Base-by-base conservation (phyloP, 495 filamentous ascomycete genomes). In the Penicillium antarcticum region DNA sequence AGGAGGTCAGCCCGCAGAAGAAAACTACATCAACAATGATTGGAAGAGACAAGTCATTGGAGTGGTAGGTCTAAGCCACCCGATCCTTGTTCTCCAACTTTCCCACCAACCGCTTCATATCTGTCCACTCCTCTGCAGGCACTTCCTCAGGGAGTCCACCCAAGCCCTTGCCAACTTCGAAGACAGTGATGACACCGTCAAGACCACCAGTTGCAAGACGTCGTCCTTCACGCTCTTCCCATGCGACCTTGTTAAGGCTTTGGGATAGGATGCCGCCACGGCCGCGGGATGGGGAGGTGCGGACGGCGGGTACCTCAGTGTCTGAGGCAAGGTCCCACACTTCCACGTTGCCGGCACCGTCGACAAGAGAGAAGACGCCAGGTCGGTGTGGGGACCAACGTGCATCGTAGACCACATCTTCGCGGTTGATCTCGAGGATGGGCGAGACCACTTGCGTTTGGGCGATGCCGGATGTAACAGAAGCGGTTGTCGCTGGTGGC, bases 361-460 rank as follows among this genome's bases (percentile, higher is more conserved):
- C 94, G 19, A 97, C 94, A 11, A 91, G 80, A 12, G 88, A 88
- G 69, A 99, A 99, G 11, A 99, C 88, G 21, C 89, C 89, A 1
- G 94, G 94, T 58, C 89, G 87, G 56, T 90, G 80, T 0, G 94
- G 92, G 31, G 89, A 92, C 94, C 94, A 99, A 11, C 83, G 82
- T 0, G 91, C 91, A 70, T 96, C 92, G 70, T 97, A 99, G 36
- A 97, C 91, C 6, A 96, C 82, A 56, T 97, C 94, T 72, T 99
- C 94, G 24, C 95, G 86, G 29, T 83, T 84, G 57, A 97, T 87
- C 42, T 97, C 91, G 11, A 97, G 73, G 9, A 99, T 78, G 1
- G 95, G 95, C 2, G 80, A 67, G 14, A 90, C 61, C 11, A 70
- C 67, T 44, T 74, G 71, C 1, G 69, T 68, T 13, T 67, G 68